Base-by-base conservation (phyloP, 176 grass and related monocot species). In the Eleusine coracana region DNA sequence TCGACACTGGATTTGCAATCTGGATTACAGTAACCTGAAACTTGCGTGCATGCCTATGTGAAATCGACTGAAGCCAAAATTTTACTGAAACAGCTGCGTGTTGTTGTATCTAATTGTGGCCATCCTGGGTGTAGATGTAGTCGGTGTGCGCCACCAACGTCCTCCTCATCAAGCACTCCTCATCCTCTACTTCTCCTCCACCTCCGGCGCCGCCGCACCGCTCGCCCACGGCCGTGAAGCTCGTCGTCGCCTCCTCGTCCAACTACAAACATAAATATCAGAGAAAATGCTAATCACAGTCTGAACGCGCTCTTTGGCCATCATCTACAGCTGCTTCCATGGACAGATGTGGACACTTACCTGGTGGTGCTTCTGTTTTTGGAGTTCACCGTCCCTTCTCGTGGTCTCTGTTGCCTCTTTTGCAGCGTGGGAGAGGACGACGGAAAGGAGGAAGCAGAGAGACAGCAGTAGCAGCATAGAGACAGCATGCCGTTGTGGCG, bases 121-220 rank as follows among this genome's bases (percentile, higher is more conserved):
- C 73, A 31, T 60, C 60, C 83, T 89, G 90, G 39, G 86, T 92
- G 90, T 92, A 92, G 83, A 92, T 92, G 79, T 92, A 92, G 62
- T 92, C 90, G 2, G 86, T 89, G 73, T 92, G 90, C 42, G 83
- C 86, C 82, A 34, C 59, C 72, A 92, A 67, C 36, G 90, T 92
- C 80, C 86, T 79, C 71, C 90, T 86, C 86, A 89, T 89, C 79
- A 92, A 52, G 68, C 90, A 92, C 15, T 86, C 82, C 25, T 74
- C 77, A 1, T 82, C 76, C 5, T 66, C 82, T 1, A 29, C 54
- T 49, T 1, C 84, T 68, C 1, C 77, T 37, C 7, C 70, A 0
- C 5, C 75, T 34, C 28, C 29, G 29, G 20, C 68, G 58, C 83
- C 46, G 38, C 68, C 58, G 20, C 90, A 92, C 16, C 1, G 42